Evolutionary conservation across 495 filamentous ascomycete species (phyloP).

Genomic region (Mytilinidion resinicola): DNA sequence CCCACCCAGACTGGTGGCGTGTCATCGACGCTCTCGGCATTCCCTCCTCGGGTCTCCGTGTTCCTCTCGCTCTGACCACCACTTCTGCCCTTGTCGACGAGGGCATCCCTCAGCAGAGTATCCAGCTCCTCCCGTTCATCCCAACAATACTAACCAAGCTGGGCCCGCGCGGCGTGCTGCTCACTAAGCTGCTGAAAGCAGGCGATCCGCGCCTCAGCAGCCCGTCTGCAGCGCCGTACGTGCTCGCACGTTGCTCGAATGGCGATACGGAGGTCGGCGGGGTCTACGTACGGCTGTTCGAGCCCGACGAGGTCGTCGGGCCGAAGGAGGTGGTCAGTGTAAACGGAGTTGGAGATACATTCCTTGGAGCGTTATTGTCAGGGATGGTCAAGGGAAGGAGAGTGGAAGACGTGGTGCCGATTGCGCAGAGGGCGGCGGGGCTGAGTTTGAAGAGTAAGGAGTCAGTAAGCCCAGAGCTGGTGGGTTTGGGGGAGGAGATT

Average conservation of each 20-base stretch:
- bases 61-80: conserved; percentile 58
- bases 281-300: conserved; percentile 78
- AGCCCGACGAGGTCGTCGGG: conserved; percentile 55
- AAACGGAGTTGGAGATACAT: conserved; percentile 92
- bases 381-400: conserved; percentile 49
- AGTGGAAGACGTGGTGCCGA: conserved; percentile 45
- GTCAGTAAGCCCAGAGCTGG: conserved; percentile 53
- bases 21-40: conserved; percentile 69
- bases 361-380: conserved; percentile 73
- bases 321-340: conserved; percentile 69
- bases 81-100: conserved; percentile 58
- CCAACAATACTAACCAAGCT: conserved; percentile 80
- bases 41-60: conserved; percentile 54
- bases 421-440: conserved; percentile 70
- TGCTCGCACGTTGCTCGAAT: conserved; percentile 53
- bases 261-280: conserved; percentile 58
- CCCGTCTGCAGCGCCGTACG: conserved; percentile 55
- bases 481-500: conserved; percentile 14
- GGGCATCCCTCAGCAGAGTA: conserved; percentile 72
- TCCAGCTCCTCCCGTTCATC: conserved; percentile 84
- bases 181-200: conserved; percentile 61
- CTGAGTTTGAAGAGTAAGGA: conserved; percentile 67
- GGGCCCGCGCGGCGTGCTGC: conserved; percentile 68
- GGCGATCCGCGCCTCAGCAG: conserved; percentile 58
- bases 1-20: conserved; percentile 65